These are phyloP conservation scores for Leptomonas pyrrhocoris DNA, from an alignment of 208 protist species.

Conservation along the genomic window DNA sequence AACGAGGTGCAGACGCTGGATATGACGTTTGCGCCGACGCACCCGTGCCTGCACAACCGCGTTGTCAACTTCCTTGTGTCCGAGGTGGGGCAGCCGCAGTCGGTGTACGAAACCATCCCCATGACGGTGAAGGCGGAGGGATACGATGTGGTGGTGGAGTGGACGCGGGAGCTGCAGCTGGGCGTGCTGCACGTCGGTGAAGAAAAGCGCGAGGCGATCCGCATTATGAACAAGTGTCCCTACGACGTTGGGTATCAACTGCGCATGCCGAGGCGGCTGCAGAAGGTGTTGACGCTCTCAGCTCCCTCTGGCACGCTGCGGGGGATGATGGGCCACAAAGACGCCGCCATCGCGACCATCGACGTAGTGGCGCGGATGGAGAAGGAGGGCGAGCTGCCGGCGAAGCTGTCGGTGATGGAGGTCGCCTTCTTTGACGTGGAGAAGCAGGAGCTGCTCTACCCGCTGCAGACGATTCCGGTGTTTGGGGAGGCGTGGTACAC, in stretches of 20 bases:
- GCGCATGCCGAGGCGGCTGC: constrained; percentile 72
- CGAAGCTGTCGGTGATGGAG: constrained; percentile 79
- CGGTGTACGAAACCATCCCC: constrained; percentile 71
- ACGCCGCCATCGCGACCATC: constrained; percentile 78
- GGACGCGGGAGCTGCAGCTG: constrained; percentile 91
- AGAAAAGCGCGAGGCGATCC: constrained; percentile 64
- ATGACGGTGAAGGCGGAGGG: constrained; percentile 90
- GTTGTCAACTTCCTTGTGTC: constrained; percentile 63
- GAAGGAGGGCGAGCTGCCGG: constrained; percentile 81
- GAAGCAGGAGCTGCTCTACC: constrained; percentile 84
- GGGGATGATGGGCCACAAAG: constrained; percentile 86
- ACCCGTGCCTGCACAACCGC: constrained; percentile 76
- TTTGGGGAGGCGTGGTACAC: constrained; percentile 91
- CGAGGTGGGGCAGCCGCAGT: constrained; percentile 39
- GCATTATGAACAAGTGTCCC: constrained; percentile 93
- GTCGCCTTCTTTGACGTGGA: constrained; percentile 83
- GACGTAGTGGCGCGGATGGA: constrained; percentile 80
- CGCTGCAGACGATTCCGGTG: constrained; percentile 79
- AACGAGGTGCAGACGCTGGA: constrained; percentile 55
- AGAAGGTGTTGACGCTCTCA: constrained; percentile 66
- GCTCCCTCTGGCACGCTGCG: constrained; percentile 69
- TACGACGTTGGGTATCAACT: constrained; percentile 94
- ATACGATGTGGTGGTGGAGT: constrained; percentile 93
- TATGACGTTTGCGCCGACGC: constrained; percentile 70
- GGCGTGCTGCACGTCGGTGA: constrained; percentile 92